Evolutionary conservation across 192 early-diverging fungal genomes (phyloP).

Genomic region (Coemansia sp.): DNA sequence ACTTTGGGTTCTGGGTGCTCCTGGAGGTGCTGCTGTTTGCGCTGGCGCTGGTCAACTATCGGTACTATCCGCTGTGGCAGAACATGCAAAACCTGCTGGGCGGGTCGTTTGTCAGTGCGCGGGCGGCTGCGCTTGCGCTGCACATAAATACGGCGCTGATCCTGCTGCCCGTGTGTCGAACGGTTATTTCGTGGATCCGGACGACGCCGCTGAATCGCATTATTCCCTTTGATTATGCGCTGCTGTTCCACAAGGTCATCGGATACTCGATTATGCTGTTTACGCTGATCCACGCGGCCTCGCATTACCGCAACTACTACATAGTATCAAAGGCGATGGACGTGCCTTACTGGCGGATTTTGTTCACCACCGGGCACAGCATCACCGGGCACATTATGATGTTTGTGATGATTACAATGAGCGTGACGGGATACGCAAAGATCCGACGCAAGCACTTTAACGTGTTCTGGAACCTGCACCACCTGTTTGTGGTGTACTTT

Average conservation of each 20-base stretch:
- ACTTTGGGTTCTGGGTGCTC: constrained; percentile 62
- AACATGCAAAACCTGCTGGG: constrained; percentile 54
- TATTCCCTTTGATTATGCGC: constrained; percentile 82
- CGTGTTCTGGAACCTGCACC: constrained; percentile 85
- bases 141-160: constrained; percentile 78
- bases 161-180: constrained; percentile 80
- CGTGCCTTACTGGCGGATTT: constrained; percentile 50
- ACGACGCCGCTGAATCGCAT: constrained; percentile 71
- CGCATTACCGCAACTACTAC: constrained; percentile 78
- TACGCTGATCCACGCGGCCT: constrained; percentile 64
- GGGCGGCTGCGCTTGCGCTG: constrained; percentile 63
- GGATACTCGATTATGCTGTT: constrained; percentile 79
- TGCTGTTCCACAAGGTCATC: constrained; percentile 77
- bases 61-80: constrained; percentile 55
- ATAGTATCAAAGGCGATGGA: constrained; percentile 22
- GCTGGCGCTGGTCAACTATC: constrained; percentile 62
- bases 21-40: constrained; percentile 59
- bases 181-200: constrained; percentile 72
- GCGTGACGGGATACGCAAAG: constrained; percentile 63
- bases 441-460: constrained; percentile 57
- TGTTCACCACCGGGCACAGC: constrained; percentile 71
- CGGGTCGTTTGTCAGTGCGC: constrained; percentile 57
- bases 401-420: constrained; percentile 73
- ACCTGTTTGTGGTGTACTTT: constrained; percentile 84
- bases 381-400: constrained; percentile 78